These are phyloP conservation scores for Kregervanrija delftensis DNA, from an alignment of 805 yeast genomes.

Conservation along the genomic window DNA sequence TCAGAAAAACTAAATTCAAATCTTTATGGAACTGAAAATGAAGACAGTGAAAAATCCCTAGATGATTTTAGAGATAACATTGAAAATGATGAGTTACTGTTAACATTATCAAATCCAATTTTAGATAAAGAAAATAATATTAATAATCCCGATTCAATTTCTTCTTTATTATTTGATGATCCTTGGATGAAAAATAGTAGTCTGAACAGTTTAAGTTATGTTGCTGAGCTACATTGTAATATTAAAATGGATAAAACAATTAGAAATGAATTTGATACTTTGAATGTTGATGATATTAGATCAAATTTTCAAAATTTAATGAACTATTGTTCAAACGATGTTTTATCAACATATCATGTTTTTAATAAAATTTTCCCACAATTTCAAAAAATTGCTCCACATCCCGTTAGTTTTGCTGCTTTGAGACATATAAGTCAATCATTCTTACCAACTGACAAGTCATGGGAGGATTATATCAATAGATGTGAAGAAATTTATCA, in stretches of 20 bases:
- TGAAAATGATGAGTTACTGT: constrained; percentile 19
- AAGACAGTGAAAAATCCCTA: constrained; percentile 11
- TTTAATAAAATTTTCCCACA: constrained; percentile 62
- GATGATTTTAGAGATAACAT: constrained; percentile 16
- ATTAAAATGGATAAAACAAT: constrained; percentile 57
- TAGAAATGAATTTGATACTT: constrained; percentile 57
- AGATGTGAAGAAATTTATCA: constrained; percentile 64
- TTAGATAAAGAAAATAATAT: constrained; percentile 23
- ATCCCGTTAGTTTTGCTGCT: constrained; percentile 92
- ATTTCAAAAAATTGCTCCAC: constrained; percentile 69
- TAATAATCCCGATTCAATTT: background rate
- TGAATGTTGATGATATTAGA: constrained; percentile 46
- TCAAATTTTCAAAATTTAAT: constrained; percentile 56
- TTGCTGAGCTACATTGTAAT: constrained; percentile 72
- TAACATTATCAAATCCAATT: constrained; percentile 22
- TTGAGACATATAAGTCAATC: constrained; percentile 65
- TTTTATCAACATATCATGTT: constrained; percentile 64
- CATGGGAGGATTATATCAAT: constrained; percentile 70
- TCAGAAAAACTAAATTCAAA: constrained; percentile 13
- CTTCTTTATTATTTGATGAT: constrained; percentile 37
- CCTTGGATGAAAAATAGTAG: constrained; percentile 85
- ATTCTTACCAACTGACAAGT: constrained; percentile 66
- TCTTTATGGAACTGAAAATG: constrained; percentile 10
- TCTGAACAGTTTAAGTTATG: constrained; percentile 72
- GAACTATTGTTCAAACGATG: constrained; percentile 83